Evolutionary conservation across 345 rosid species (phyloP).

Genomic region (Triadica sebifera): DNA sequence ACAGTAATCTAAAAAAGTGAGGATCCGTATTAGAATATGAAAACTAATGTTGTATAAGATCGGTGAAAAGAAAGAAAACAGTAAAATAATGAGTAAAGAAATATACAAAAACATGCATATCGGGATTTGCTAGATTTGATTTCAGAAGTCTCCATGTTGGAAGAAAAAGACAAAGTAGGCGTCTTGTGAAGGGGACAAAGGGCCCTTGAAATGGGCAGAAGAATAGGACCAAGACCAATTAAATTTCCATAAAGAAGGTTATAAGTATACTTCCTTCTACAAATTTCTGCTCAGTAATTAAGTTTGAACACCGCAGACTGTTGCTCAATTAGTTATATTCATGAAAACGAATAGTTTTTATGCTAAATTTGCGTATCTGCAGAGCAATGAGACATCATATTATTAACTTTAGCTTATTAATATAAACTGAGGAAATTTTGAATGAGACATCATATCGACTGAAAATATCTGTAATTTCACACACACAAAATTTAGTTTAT

Average conservation of each 20-base stretch:
- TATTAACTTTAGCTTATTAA: too few relatives aligned
- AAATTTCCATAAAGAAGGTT: not conserved
- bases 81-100: not conserved
- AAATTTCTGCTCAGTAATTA: not conserved
- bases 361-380: too few relatives aligned
- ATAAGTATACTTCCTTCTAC: not conserved
- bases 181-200: conserved; percentile 7
- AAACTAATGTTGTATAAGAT: not conserved
- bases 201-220: not conserved
- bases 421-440: too few relatives aligned
- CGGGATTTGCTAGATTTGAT: conserved; percentile 15
- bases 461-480: too few relatives aligned
- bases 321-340: too few relatives aligned
- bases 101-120: not conserved
- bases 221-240: not conserved
- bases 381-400: too few relatives aligned
- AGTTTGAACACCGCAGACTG: too few relatives aligned
- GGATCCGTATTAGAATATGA: not conserved
- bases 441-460: too few relatives aligned
- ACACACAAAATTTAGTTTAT: too few relatives aligned
- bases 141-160: conserved; percentile 4
- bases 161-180: conserved; percentile 1
- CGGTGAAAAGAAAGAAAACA: not conserved
- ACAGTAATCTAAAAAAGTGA: not conserved
- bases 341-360: too few relatives aligned